Evolutionary conservation across 306 rosid genomes (phyloP).

Genomic region (Vachellia pachyceras): DNA sequence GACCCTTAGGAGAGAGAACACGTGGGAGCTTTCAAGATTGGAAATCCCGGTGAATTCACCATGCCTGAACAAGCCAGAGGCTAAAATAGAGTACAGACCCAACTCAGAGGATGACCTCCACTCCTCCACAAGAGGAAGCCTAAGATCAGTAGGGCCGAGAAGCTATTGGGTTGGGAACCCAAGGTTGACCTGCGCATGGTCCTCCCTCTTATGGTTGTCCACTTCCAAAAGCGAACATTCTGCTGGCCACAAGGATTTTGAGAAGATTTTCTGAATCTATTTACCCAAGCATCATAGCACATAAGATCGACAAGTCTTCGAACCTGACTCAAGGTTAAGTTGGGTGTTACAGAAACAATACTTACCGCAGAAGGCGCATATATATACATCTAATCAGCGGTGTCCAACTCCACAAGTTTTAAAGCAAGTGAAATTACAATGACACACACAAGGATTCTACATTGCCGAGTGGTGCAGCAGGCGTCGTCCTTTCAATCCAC

Average conservation of each 20-base stretch:
- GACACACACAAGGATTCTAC: slow-evolving; percentile 28
- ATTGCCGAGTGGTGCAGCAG: slow-evolving; percentile 48
- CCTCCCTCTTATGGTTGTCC: slow-evolving; percentile 75
- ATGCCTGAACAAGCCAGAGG: not conserved
- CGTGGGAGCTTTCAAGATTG: no score
- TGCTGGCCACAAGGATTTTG: no score
- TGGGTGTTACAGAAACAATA: not conserved
- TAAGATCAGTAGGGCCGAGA: no score
- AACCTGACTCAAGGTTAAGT: not conserved
- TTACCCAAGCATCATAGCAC: slow-evolving; percentile 30
- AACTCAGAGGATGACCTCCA: slow-evolving; percentile 86
- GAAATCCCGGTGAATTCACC: no score
- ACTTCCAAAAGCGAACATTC: slow-evolving; percentile 70
- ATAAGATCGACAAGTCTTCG: not conserved
- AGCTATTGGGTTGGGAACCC: no score
- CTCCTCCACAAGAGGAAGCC: slow-evolving; percentile 56
- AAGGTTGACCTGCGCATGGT: slow-evolving; percentile 45
- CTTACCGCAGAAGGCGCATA: not conserved
- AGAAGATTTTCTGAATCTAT: not conserved
- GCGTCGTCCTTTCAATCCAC: slow-evolving; percentile 56
- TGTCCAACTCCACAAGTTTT: not conserved
- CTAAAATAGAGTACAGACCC: slow-evolving; percentile 29
- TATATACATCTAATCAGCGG: not conserved
- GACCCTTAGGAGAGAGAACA: no score
- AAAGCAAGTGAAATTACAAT: not conserved